Evolutionary conservation across 2,329 filamentous ascomycete genomes (phyloP), one percentile per base, ranked within the genome.

Genomic region (Alternaria dauci): DNA sequence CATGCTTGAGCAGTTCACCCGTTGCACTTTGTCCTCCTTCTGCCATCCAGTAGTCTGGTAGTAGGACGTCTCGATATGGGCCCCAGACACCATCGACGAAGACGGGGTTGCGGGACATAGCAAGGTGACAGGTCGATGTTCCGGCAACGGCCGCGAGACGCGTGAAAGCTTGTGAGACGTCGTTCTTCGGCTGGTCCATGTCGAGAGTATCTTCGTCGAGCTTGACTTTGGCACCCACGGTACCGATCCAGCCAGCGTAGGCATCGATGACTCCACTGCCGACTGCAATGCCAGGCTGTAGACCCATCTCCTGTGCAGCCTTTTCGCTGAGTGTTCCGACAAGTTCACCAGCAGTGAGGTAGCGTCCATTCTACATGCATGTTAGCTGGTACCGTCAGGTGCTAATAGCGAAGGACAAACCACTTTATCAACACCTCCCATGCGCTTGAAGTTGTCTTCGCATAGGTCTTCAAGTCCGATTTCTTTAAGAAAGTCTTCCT

Each of bases 81-180:
- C 95, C 95, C 95, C 95, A 99, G 25, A 99, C 94, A 36, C 95
- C 95, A 52, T 92, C 88, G 12, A 97, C 95, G 75, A 99, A 99
- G 26, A 98, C 91, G 0, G 95, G 91, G 38, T 96, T 88, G 67
- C 90, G 90, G 8, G 94, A 97, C 91, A 99, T 96, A 78, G 94
- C 95, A 56, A 99, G 83, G 80, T 99, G 95, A 81, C 95, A 99
- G 16, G 95, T 99, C 0, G 95, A 98, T 5, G 95, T 99, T 63
- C 95, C 95, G 0, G 95, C 95, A 5, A 99, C 95, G 18, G 94
- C 93, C 2, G 95, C 95, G 36, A 99, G 86, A 55, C 95, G 91
- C 36, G 91, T 94, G 74, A 97, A 98, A 6, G 94, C 94, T 79
- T 97, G 93, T 2, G 90, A 87, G n/a, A 95, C 87, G 75, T 96